Conservation (phyloP, 192 early-diverging fungal species). For the Mortierella antarctica region DNA sequence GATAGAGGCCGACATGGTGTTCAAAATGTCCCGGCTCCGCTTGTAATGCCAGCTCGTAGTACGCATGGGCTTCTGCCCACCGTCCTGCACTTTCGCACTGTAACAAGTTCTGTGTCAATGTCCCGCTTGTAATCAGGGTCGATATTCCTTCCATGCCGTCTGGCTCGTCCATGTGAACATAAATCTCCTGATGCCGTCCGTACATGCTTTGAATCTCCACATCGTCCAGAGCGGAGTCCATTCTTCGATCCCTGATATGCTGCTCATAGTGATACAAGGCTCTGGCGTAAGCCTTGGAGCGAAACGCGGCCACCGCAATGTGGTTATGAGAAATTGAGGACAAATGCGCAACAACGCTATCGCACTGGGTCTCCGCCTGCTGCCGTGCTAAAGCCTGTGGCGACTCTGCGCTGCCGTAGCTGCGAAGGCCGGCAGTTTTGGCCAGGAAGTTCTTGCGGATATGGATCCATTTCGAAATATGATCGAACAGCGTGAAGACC, state of each 20-base stretch:
- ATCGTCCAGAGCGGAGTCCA: slow-evolving; percentile 18
- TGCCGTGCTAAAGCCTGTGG: not conserved
- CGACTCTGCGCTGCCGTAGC: slow-evolving; percentile 28
- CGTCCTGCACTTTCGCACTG: slow-evolving; percentile 70
- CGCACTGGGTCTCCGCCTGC: slow-evolving; percentile 7
- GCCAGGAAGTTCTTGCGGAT: slow-evolving; percentile 17
- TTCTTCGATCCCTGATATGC: slow-evolving; percentile 59
- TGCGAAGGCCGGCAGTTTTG: slow-evolving; percentile 18
- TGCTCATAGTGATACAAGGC: slow-evolving; percentile 79
- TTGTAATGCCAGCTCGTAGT: slow-evolving; percentile 67
- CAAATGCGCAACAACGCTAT: slow-evolving; percentile 61
- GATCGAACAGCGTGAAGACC: slow-evolving; percentile 43
- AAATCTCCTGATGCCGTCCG: slow-evolving; percentile 67
- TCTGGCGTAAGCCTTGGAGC: slow-evolving; percentile 71
- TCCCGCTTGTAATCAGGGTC: slow-evolving; percentile 59
- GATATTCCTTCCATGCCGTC: slow-evolving; percentile 78
- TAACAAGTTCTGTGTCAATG: slow-evolving; percentile 71
- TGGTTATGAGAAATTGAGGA: slow-evolving; percentile 66
- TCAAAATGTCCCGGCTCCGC: slow-evolving; percentile 54
- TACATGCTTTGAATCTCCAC: slow-evolving; percentile 50
- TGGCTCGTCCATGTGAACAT: slow-evolving; percentile 73
- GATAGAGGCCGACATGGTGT: slow-evolving; percentile 70
- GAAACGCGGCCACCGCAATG: slow-evolving; percentile 71
- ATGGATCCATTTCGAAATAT: slow-evolving; percentile 60
- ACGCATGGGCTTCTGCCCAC: slow-evolving; percentile 76